Evolutionary conservation across 2,329 filamentous ascomycete species (phyloP), one percentile per base, ranked within the genome.

Genomic region (Trichoderma pleuroti): DNA sequence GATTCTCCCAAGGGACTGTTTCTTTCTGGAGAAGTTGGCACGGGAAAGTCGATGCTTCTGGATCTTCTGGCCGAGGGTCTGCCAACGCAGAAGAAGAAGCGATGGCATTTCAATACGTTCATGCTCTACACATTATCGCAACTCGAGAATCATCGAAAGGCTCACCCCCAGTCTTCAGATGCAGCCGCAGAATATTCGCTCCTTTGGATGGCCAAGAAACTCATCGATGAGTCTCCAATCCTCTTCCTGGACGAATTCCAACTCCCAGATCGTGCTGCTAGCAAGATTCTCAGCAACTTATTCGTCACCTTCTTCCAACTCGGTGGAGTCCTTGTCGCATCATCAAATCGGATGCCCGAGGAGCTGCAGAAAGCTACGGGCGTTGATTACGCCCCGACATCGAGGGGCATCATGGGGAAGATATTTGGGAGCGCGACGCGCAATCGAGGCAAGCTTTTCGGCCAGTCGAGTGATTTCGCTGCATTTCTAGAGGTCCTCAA

Each of bases 41-140:
- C 91, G 0, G 92, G 93, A 16, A 96, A 96, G 78, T 92, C 89
- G 6, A 94, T 96, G 91, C 86, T 96, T n/a, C 85, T 94, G 16
- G 92, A 95, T 76, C 82, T 96, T 0, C 88, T 96, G n/a, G 91
- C 92, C 16, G 90, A 93, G 65, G 91, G 91, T 64, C 81, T 96
- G 5, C 93, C 93, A 1, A 93, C 89, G 18, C 83, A 85, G 57
- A 90, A 89, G 76, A 95, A 95, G 82, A 85, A 86, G 74, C 84
- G 92, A 72, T 94, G 91, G 89, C 93, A 95, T 77, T 96, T 94
- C 81, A 93, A 93, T 78, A 93, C 91, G 0, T 96, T 96, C 76
- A 96, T 96, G 91, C 83, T 95, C 10, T 90, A 94, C 74, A 90
- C 88, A 0, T 85, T 94, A 60, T 90, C 92, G 1, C 89, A 90